Conservation (phyloP, 176 grass and related monocot genomes). For the Musa troglodytarum region DNA sequence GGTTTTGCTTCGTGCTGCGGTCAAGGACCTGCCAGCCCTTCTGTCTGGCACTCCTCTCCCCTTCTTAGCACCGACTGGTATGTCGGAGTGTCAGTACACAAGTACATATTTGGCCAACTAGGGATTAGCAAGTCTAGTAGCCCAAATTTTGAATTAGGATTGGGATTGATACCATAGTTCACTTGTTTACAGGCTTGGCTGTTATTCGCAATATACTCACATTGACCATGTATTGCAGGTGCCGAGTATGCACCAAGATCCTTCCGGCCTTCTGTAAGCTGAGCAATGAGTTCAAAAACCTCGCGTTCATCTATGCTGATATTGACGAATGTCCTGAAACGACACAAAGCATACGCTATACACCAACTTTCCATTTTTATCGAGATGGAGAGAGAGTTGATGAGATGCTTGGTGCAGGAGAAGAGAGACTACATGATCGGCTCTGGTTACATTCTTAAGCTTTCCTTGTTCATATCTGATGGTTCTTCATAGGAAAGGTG, state of each 20-base stretch:
- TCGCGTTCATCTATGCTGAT: constrained; percentile 72
- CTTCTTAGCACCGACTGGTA: too few species aligned
- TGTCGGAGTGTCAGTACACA: too few species aligned
- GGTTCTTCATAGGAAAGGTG: too few species aligned
- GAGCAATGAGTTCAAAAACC: constrained; percentile 81
- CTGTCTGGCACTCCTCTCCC: too few species aligned
- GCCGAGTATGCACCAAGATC: constrained; percentile 59
- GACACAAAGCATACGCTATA: constrained; percentile 73
- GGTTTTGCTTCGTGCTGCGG: too few species aligned
- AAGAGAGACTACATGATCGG: constrained; percentile 71
- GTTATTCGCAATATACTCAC: background rate
- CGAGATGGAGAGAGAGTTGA: constrained; percentile 75
- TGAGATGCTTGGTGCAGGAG: constrained; percentile 78
- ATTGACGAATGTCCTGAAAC: constrained; percentile 88
- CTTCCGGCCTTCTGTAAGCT: constrained; percentile 57
- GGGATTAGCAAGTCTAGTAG: too few species aligned
- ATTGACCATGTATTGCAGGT: constrained; percentile 25
- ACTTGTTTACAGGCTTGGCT: too few species aligned
- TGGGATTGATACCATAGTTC: too few species aligned
- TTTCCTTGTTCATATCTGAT: background rate
- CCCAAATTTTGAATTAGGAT: too few species aligned
- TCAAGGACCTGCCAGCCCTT: too few species aligned
- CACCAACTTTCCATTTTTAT: constrained; percentile 80
- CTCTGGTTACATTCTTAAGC: constrained; percentile 72
- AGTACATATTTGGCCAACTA: too few species aligned